Evolutionary conservation across 768 basidiomycete genomes (phyloP), one percentile per base, ranked within the genome.

Genomic region (Tephrocybe sp.): DNA sequence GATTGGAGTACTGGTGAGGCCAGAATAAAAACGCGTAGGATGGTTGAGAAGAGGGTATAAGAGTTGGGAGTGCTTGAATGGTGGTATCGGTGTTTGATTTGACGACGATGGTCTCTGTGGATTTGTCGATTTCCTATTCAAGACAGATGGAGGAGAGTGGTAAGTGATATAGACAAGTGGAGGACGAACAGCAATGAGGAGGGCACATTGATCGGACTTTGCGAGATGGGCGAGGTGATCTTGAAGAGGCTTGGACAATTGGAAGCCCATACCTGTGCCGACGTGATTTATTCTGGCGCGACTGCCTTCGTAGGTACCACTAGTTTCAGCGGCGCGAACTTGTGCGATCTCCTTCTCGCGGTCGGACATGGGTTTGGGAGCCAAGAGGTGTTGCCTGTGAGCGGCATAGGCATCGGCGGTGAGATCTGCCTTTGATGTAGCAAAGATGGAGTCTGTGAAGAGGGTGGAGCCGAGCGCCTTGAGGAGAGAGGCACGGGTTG

Each of bases 291-390:
- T 67, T 54, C 82, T 70, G 2, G 70, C 73, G 23, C 74, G 71
- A 55, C 79, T 85, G 6, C 83, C 85, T 52, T 81, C 76, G 55
- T 85, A 86, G 1, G 67, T 68, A 31, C 70, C 63, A 12, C 61
- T 61, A 43, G 72, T 77, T 63, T 95, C 94, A 3, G 90, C 89
- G 1, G 82, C 79, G 41, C 78, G 80, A 51, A 95, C 76, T 47
- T 86, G 83, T 0, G 78, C 86, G 53, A 95, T 75, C 63, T 94
- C 93, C 52, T 83, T 78, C 66, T 97, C 94, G 25, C 86, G 78
- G 0, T 80, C 78, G 31, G 86, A 91, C 58, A 97, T 74, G 1
- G 94, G 95, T 53, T 89, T 78, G 2, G 91, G 88, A 0, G 91
- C 88, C 25, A 79, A 71, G 42, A 80, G 64, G 61, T 92, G 88